These are phyloP conservation scores for Septoria petroselini DNA, from an alignment of 2,329 filamentous ascomycete genomes.

Conservation along the genomic window DNA sequence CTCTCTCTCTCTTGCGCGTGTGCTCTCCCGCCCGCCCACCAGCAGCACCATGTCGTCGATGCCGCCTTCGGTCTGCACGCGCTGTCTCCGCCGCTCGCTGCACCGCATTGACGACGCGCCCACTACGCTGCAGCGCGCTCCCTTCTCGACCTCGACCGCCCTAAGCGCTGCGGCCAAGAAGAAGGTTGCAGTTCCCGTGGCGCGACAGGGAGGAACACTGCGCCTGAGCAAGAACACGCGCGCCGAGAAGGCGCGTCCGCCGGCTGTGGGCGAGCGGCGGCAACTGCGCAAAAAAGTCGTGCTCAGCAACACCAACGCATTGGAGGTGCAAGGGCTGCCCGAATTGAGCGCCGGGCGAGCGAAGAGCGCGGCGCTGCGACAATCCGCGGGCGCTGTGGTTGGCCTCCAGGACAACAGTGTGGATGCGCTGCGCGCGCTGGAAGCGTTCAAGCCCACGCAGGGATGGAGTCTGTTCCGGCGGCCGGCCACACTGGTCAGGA, in stretches of 20 bases:
- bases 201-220: slow-evolving; percentile 30
- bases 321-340: slow-evolving; percentile 67
- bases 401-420: slow-evolving; percentile 67
- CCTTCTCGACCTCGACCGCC: slow-evolving; percentile 37
- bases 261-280: slow-evolving; percentile 72
- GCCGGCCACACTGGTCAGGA: slow-evolving; percentile 73
- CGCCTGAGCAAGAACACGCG: slow-evolving; percentile 35
- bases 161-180: slow-evolving; percentile 31
- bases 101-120: slow-evolving; percentile 10
- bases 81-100: slow-evolving; percentile 30
- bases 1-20: no score
- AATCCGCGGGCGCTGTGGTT: slow-evolving; percentile 63
- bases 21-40: no score
- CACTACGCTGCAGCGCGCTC: slow-evolving; percentile 25
- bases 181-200: slow-evolving; percentile 25
- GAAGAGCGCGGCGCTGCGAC: slow-evolving; percentile 40
- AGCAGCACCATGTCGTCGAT: slow-evolving; percentile 19
- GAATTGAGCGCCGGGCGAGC: slow-evolving; percentile 47
- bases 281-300: slow-evolving; percentile 83
- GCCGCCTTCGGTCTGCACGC: slow-evolving; percentile 30
- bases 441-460: slow-evolving; percentile 89
- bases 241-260: slow-evolving; percentile 28
- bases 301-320: slow-evolving; percentile 89
- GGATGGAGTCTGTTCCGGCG: slow-evolving; percentile 81
- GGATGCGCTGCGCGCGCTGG: slow-evolving; percentile 75